A percentile compares a stretch with the other conserved stretches of the same genome.
Conservation (phyloP, 2,329 filamentous ascomycete species). For the Pezicula carpinea region DNA sequence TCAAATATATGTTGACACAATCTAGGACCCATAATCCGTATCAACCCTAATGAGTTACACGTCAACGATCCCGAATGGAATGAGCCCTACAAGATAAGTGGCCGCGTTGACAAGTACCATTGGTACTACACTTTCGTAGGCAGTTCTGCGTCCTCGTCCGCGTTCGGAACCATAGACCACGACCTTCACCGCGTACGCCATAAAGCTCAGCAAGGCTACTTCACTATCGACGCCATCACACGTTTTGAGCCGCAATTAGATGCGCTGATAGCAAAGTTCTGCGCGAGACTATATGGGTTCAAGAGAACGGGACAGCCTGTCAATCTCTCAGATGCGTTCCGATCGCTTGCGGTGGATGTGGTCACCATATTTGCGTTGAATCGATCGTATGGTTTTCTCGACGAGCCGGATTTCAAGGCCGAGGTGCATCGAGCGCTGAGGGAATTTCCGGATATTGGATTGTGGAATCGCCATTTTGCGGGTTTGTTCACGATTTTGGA, state of each 20-base stretch:
- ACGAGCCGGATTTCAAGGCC: neutral
- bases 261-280: conserved; percentile 3
- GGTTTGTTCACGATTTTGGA: conserved; percentile 5
- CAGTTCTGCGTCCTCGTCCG: conserved; percentile 6
- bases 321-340: conserved; percentile 2
- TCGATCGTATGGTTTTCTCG: conserved; percentile 1
- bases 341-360: conserved; percentile 2
- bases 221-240: conserved; percentile 7
- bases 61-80: conserved; percentile 22
- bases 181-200: conserved; percentile 12
- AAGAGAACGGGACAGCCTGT: neutral
- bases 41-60: conserved; percentile 24
- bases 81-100: conserved; percentile 10
- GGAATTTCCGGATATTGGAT: neutral
- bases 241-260: conserved; percentile 6
- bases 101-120: conserved; percentile 10
- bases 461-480: conserved; percentile 4
- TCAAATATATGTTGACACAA: neutral
- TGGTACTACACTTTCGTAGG: conserved; percentile 8
- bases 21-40: conserved; percentile 23
- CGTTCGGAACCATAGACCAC: conserved; percentile 13
- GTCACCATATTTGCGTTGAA: conserved; percentile 1
- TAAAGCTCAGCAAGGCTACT: conserved; percentile 11
- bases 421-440: neutral
- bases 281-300: neutral